These are phyloP conservation scores for Alternaria sp. DNA, from an alignment of 2,329 filamentous ascomycete species.

Conservation along the genomic window DNA sequence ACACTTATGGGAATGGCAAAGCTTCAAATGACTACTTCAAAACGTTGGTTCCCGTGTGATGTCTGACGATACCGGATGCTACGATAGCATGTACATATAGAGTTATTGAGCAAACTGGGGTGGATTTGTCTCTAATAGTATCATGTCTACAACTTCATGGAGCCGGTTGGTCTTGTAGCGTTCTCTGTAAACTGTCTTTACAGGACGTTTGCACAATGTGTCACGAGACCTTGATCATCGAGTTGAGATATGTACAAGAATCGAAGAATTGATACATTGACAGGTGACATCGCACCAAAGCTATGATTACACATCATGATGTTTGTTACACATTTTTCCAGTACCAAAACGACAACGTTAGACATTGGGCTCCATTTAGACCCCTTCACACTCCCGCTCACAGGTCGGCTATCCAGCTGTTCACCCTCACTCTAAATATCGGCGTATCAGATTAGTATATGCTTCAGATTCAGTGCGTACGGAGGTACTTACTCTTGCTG, in stretches of 20 bases:
- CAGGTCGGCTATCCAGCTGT: background rate
- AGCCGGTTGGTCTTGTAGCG: no score
- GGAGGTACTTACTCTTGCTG: constrained; percentile 23
- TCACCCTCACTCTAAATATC: no score
- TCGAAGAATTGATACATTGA: no score
- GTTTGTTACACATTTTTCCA: no score
- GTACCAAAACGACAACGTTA: background rate
- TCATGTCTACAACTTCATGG: no score
- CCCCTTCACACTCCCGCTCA: background rate
- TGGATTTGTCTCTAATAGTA: background rate
- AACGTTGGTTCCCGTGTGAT: background rate
- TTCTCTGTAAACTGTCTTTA: no score
- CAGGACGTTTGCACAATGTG: no score
- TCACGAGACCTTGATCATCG: no score
- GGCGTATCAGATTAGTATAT: background rate
- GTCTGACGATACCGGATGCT: background rate
- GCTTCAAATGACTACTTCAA: background rate
- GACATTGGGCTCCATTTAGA: background rate
- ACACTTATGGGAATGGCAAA: background rate
- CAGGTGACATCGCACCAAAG: no score
- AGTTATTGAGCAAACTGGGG: background rate
- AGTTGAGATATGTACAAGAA: no score
- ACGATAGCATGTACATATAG: accelerated
- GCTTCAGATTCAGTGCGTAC: background rate
- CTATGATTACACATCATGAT: no score